phyloP scores from a whole-genome alignment of 2,329 filamentous ascomycete genomes.

The Neonectria magnoliae region DNA sequence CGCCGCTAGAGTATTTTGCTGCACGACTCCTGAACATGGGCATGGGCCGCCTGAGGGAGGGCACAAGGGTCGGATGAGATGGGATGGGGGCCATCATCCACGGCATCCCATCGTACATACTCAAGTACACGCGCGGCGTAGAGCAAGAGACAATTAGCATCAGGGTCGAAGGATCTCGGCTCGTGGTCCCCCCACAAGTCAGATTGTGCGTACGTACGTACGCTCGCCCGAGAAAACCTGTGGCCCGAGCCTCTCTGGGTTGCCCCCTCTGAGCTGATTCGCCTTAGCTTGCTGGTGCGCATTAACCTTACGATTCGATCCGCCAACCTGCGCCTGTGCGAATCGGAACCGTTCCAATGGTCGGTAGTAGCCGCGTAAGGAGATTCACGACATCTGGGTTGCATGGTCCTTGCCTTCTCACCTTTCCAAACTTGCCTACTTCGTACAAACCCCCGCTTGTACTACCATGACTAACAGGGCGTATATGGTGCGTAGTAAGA shows the following conservation, averaged over 20 bases:
- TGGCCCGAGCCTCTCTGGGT: conserved; percentile 8
- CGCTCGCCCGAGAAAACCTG: conserved; percentile 22
- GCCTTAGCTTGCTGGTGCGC: conserved; percentile 21
- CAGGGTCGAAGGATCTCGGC: conserved; percentile 30
- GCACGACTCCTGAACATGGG: conserved; percentile 11
- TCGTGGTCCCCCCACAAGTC: conserved; percentile 34
- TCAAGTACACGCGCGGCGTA: background rate
- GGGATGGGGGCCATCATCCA: conserved; percentile 1
- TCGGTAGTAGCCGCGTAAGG: conserved; percentile 26
- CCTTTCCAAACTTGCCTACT: background rate
- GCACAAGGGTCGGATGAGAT: conserved; percentile 7
- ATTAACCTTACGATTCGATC: conserved; percentile 32
- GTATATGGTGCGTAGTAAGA: background rate
- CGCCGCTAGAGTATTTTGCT: background rate
- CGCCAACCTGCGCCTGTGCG: conserved; percentile 28
- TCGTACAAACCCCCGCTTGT: background rate
- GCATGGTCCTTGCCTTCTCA: conserved; percentile 14
- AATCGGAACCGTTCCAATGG: conserved; percentile 40
- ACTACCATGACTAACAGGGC: too few relatives aligned
- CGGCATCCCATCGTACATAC: background rate
- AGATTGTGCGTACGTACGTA: conserved; percentile 13
- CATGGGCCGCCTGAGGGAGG: background rate
- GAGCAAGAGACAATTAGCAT: conserved; percentile 10
- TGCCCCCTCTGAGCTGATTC: conserved; percentile 26
- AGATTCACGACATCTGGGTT: conserved; percentile 25